Base-by-base conservation (phyloP, 805 yeast species). In the Saccharomycodes ludwigii region DNA sequence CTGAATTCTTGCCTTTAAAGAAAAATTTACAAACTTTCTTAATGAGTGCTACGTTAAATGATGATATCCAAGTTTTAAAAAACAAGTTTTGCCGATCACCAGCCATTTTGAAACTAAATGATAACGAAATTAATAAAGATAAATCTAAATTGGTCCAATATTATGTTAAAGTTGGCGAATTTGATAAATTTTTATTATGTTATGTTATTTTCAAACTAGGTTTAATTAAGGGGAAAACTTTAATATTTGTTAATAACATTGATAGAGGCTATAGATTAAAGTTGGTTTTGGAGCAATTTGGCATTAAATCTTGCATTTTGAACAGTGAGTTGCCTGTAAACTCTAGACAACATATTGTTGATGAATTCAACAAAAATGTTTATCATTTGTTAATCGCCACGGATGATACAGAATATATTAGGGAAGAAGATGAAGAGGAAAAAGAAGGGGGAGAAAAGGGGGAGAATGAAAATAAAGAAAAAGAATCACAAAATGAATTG, bases 31-130 rank as follows among this genome's bases (percentile, higher is more conserved):
- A 91, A 59, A 76, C 91, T 3, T 91, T 84, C 57, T 61, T 91
- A 43, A 91, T 91, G 97, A 81, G 94, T 56, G 98, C 98, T 3
- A 91, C 98, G 3, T 61, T 91, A 37, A 81, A 75, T 48, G 94
- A 83, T 27, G 96, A 88, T 40, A 72, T 88, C 40, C 73, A 81
- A 37, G 71, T 68, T 28, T 58, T 91, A 44, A 88, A 88, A 55
- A 55, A 61, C 31, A 71, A 71, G 47, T 86, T 80, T 55, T 88
- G 96, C 56, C 73, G 83, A 35, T 55, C 63, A 23, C 93, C 95
- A 2, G 95, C 93, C 1, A 69, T 82, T 16, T 61, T 91, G 41
- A 80, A 76, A 47, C 65, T 88, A 23, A 76, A 79, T 43, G 91
- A 82, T 44, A 84, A 76, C 29, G 70, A 68, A 32, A 62, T 68